Conservation (phyloP, 1,139 yeast species). For the Debaryomyces fabryi region DNA sequence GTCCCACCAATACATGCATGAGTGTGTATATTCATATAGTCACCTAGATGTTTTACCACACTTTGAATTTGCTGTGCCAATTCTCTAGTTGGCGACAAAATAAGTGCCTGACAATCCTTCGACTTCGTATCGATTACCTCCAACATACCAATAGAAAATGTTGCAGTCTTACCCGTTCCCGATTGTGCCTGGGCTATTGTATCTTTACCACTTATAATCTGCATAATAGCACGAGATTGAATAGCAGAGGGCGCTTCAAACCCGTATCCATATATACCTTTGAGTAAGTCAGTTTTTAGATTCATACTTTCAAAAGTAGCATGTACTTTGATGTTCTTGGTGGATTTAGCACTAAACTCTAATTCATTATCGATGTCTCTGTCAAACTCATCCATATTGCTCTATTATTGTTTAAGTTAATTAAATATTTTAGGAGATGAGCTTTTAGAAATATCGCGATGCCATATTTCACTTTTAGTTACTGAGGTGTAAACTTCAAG, state of each 20-base stretch:
- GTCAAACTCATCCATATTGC: constrained; percentile 47
- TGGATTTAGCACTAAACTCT: constrained; percentile 54
- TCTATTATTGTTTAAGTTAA: not conserved
- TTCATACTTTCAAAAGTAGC: constrained; percentile 79
- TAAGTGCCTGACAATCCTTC: constrained; percentile 77
- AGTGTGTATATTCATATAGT: constrained; percentile 78
- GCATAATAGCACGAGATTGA: constrained; percentile 92
- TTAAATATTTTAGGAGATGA: constrained; percentile 1
- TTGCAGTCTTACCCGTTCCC: constrained; percentile 98
- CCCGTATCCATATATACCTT: constrained; percentile 88
- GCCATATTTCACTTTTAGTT: constrained; percentile 12
- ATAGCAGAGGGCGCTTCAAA: constrained; percentile 94
- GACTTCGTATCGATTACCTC: constrained; percentile 72
- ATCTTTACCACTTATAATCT: constrained; percentile 87
- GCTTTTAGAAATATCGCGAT: constrained; percentile 4
- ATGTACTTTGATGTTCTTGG: constrained; percentile 63
- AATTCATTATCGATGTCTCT: constrained; percentile 59
- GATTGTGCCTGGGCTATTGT: constrained; percentile 98
- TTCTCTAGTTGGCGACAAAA: constrained; percentile 95
- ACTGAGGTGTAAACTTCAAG: not conserved
- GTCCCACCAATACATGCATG: constrained; percentile 96
- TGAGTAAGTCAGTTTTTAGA: constrained; percentile 64
- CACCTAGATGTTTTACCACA: constrained; percentile 84
- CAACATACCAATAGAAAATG: constrained; percentile 89
- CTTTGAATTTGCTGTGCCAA: constrained; percentile 86